These are phyloP conservation scores for Wallacemonas sp. DNA, from an alignment of 208 protist species.

Conservation along the genomic window DNA sequence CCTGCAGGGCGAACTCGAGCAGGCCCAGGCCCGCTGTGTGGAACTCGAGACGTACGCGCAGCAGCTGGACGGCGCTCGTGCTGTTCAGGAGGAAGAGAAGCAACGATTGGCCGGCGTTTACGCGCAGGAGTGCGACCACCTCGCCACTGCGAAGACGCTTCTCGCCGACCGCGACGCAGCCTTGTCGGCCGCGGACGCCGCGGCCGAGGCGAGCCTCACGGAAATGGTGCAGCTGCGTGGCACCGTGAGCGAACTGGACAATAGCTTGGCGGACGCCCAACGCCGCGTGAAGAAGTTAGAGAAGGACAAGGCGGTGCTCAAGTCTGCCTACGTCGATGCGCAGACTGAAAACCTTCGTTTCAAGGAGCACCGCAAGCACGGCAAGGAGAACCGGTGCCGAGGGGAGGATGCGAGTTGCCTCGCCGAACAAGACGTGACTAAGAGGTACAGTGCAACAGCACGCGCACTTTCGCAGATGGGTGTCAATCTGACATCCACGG, in stretches of 20 bases:
- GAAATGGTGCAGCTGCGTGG: slow-evolving; percentile 5
- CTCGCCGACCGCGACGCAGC: background rate
- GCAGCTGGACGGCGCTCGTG: background rate
- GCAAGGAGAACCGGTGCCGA: slow-evolving; percentile 9
- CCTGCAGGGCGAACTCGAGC: slow-evolving; percentile 21
- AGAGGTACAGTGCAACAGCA: background rate
- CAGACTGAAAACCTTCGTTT: slow-evolving; percentile 25
- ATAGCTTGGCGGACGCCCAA: background rate
- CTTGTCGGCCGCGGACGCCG: background rate
- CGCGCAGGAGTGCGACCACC: background rate
- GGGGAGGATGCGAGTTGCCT: background rate
- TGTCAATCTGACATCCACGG: background rate
- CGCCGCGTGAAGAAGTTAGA: slow-evolving; percentile 16
- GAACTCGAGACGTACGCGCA: background rate
- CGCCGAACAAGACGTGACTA: background rate
- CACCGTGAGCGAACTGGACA: background rate
- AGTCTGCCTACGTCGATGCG: slow-evolving; percentile 24
- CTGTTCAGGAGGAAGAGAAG: background rate
- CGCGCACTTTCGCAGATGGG: background rate
- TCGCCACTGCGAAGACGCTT: background rate
- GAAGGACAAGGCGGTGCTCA: slow-evolving; percentile 35
- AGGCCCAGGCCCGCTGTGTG: slow-evolving; percentile 14
- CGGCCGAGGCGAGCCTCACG: background rate
- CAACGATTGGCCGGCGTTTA: slow-evolving; percentile 3
- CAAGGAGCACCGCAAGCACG: slow-evolving; percentile 16